These are phyloP conservation scores for Marchantia paleacea DNA, from an alignment of 225 moss, liverwort and hornwort species.

Conservation along the genomic window DNA sequence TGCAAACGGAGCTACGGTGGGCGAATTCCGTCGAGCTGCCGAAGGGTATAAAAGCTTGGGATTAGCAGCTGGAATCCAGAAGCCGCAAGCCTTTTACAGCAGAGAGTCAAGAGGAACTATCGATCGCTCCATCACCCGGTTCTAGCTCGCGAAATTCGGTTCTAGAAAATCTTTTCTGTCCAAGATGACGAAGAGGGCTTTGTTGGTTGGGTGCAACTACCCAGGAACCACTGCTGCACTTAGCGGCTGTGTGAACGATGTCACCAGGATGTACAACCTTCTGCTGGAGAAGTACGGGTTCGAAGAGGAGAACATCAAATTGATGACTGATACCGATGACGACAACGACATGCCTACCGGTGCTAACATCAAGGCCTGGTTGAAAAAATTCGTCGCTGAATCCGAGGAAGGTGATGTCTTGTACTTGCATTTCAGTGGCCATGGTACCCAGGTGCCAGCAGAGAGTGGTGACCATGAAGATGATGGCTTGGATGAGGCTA, in stretches of 20 bases:
- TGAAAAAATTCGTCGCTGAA: constrained; percentile 43
- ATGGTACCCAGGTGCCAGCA: constrained; percentile 58
- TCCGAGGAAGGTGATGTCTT: constrained; percentile 54
- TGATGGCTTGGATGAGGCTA: constrained; percentile 29
- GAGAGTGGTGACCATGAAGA: constrained; percentile 35
- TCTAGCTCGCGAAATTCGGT: neutral
- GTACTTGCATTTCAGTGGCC: constrained; percentile 68
- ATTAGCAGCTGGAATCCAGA: neutral
- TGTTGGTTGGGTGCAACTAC: constrained; percentile 76
- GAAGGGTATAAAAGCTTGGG: neutral
- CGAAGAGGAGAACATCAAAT: constrained; percentile 49
- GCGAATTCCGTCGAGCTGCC: neutral
- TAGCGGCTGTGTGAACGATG: constrained; percentile 77
- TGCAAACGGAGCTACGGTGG: neutral
- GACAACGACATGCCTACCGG: constrained; percentile 50
- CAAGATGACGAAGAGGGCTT: constrained; percentile 67
- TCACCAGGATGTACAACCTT: constrained; percentile 46
- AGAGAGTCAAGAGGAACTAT: neutral
- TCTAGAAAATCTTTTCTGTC: neutral
- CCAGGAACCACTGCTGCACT: constrained; percentile 68
- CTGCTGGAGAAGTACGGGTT: constrained; percentile 60
- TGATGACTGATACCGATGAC: constrained; percentile 69
- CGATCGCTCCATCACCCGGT: neutral
- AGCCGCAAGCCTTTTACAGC: neutral
- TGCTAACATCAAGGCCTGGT: constrained; percentile 48